These are phyloP conservation scores for Leccinum incarnatum DNA, from an alignment of 768 basidiomycete genomes.

Conservation along the genomic window DNA sequence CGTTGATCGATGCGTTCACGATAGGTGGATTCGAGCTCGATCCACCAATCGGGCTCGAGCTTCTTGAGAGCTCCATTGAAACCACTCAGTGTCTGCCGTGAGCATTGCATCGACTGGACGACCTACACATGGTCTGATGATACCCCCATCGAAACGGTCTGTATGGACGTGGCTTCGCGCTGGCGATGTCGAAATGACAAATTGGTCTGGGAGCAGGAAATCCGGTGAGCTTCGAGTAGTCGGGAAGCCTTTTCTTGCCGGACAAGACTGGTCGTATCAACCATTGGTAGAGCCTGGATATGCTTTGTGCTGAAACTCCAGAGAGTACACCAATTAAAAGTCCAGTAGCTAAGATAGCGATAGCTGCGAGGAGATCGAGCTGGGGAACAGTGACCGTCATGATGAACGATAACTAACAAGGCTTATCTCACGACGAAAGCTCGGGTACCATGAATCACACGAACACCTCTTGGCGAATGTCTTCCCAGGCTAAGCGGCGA, in stretches of 20 bases:
- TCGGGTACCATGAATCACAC: not conserved
- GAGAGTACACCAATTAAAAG: conserved; percentile 5
- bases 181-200: conserved; percentile 41
- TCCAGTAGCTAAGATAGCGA: conserved; percentile 1
- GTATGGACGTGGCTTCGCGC: conserved; percentile 48
- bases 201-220: conserved; percentile 43
- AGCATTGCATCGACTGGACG: not conserved
- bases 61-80: conserved; percentile 38
- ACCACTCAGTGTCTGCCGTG: not conserved
- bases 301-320: not conserved
- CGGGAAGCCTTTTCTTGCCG: conserved; percentile 20
- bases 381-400: conserved; percentile 9
- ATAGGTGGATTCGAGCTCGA: conserved; percentile 57
- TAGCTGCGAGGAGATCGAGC: not conserved
- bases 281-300: conserved; percentile 2
- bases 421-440: not conserved
- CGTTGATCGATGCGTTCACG: conserved; percentile 42
- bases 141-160: conserved; percentile 56
- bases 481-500: not conserved
- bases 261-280: conserved; percentile 1
- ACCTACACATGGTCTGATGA: conserved; percentile 54
- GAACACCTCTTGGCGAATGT: not conserved
- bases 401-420: not conserved
- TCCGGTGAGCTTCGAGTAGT: conserved; percentile 45
- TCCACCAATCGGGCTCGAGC: conserved; percentile 53